Evolutionary conservation across 2,329 filamentous ascomycete genomes (phyloP), one percentile per base, ranked within the genome.

Genomic region (Exophiala alcalophila): DNA sequence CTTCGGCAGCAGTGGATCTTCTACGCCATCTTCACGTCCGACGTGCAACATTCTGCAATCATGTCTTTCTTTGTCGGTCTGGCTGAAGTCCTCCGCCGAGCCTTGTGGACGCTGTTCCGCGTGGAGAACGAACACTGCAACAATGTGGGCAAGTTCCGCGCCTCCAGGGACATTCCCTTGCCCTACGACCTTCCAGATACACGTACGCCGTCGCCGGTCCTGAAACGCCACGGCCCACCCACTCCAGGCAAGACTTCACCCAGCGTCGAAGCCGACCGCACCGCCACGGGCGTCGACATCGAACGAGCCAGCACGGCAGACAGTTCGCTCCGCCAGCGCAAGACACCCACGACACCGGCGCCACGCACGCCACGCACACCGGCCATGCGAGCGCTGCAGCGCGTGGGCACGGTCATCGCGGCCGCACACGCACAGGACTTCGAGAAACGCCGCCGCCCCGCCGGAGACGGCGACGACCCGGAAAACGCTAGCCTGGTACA

Each of bases 71-170:
- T 85, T 20, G 79, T 96, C 11, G 76, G 78, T 2, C 68, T 96
- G 3, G 78, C 83, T 6, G 92, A 98, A 62, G 80, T 94, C 15
- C 74, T 78, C n/a, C 80, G 92, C 21, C 74, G 92, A 61, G 90
- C 88, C 49, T 80, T 96, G 60, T 98, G 92, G 92, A 83, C 84
- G 0, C 72, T 97, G 3, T 85, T 98, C 62, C 86, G 92, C 27
- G 90, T 98, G 18, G 92, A 98, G 65, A 98, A 98, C 63, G 92
- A 98, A 59, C 92, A 98, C 66, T 95, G 89, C 66, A 83, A 84
- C 41, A 95, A 96, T 57, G 91, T 98, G 2, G 78, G 81, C 12
- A 81, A 87, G 54, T 94, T 94, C 74, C 89, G 94, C 52, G 92
- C 92, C 3, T 88, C 83, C 2, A 78, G 91, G 42, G 90, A 96